phyloP scores from a whole-genome alignment of 192 early-diverging fungal genomes.

The Martensiomyces pterosporus region DNA sequence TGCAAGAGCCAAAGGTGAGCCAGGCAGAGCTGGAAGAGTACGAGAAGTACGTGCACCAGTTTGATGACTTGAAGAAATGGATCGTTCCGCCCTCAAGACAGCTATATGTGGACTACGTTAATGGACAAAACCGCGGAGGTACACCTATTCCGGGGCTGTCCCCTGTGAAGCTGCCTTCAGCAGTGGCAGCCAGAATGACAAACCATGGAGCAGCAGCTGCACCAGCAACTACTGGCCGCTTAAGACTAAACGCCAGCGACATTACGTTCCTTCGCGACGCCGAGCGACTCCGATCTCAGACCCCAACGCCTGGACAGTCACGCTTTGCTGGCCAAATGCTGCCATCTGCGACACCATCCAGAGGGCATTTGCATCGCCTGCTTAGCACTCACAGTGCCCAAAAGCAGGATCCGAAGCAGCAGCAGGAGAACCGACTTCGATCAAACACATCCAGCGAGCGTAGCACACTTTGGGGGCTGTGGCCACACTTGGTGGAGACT shows the following conservation, averaged over 20 bases:
- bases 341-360: conserved; percentile 12
- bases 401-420: no score
- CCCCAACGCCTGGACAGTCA: no score
- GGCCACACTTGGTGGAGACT: conserved; percentile 12
- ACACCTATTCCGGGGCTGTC: no score
- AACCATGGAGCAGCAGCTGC: no score
- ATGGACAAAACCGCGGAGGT: conserved; percentile 1
- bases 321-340: no score
- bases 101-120: conserved; percentile 35
- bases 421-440: no score
- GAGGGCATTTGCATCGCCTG: conserved; percentile 14
- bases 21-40: conserved; percentile 56
- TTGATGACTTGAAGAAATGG: conserved; percentile 41
- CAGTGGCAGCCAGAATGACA: no score
- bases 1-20: conserved; percentile 56
- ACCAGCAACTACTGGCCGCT: no score
- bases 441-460: conserved; percentile 26
- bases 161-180: no score
- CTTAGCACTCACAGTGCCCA: conserved; percentile 6
- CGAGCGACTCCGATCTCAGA: no score
- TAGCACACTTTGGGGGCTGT: conserved; percentile 28
- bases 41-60: conserved; percentile 53
- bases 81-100: conserved; percentile 36
- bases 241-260: no score
- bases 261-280: no score